Conservation (phyloP, 225 moss, liverwort and hornwort species). For the Straminergon stramineum region DNA sequence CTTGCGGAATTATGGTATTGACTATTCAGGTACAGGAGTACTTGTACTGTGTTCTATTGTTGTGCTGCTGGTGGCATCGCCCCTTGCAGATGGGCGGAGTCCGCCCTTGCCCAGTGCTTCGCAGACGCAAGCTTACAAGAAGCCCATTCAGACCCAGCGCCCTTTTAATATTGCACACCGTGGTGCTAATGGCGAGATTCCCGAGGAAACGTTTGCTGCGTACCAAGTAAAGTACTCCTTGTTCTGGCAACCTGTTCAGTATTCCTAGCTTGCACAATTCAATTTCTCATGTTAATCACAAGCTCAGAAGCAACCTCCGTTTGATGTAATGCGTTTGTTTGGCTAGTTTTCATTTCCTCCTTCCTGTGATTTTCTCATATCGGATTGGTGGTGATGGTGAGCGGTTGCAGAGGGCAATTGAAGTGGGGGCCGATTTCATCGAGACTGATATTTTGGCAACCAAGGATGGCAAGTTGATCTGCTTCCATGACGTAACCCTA, state of each 20-base stretch:
- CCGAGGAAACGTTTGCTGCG: constrained; percentile 55
- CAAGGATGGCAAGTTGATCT: constrained; percentile 75
- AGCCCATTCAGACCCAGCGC: constrained; percentile 39
- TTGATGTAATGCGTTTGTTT: neutral
- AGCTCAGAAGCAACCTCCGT: too few relatives aligned
- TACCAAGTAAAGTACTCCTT: constrained; percentile 18
- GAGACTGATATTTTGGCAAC: constrained; percentile 75
- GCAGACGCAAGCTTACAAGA: neutral
- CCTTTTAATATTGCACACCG: constrained; percentile 69
- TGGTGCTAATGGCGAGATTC: constrained; percentile 55
- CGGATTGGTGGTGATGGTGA: neutral
- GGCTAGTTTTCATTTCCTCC: neutral
- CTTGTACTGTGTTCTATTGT: neutral
- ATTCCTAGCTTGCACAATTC: neutral
- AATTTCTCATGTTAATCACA: neutral
- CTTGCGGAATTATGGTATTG: neutral
- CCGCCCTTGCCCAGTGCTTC: neutral
- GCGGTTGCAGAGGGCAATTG: constrained; percentile 62
- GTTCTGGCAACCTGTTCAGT: neutral
- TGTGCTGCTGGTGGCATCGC: neutral
- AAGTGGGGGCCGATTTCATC: constrained; percentile 74
- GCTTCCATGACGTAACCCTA: constrained; percentile 70
- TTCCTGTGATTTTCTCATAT: neutral
- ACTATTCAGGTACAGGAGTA: neutral
- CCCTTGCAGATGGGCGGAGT: neutral